phyloP scores from a whole-genome alignment of 345 rosid genomes.

The Hevea brasiliensis region DNA sequence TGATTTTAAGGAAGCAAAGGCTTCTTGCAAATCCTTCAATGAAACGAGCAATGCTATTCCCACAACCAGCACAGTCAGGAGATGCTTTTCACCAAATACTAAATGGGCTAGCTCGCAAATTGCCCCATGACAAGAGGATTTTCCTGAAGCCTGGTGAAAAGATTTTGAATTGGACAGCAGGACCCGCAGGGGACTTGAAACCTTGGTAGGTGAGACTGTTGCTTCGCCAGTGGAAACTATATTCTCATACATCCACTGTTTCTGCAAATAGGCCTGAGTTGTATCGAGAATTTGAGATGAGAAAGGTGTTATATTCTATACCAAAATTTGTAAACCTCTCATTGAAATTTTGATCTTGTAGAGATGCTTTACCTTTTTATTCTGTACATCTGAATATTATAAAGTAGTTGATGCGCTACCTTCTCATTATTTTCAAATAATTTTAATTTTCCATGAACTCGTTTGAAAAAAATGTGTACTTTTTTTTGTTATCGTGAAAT shows the following conservation, averaged over 20 bases:
- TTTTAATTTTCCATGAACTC: too few species aligned
- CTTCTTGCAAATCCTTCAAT: slow-evolving; percentile 92
- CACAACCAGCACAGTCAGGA: slow-evolving; percentile 88
- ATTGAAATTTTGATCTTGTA: too few species aligned
- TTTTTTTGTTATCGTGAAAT: too few species aligned
- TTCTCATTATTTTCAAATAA: too few species aligned
- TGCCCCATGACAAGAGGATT: slow-evolving; percentile 59
- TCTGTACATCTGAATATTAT: not conserved
- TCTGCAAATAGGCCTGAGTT: not conserved
- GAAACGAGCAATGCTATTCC: slow-evolving; percentile 91
- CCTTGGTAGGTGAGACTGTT: slow-evolving; percentile 59
- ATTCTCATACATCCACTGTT: not conserved
- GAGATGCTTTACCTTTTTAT: too few species aligned
- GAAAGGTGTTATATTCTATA: too few species aligned
- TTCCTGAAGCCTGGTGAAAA: slow-evolving; percentile 61
- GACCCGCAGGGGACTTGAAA: slow-evolving; percentile 77
- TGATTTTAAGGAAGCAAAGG: slow-evolving; percentile 82
- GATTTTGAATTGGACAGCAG: slow-evolving; percentile 83
- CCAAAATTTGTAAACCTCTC: too few species aligned
- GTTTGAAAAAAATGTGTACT: too few species aligned
- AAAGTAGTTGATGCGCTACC: not conserved
- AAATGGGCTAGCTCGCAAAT: slow-evolving; percentile 82
- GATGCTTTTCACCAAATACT: slow-evolving; percentile 96
- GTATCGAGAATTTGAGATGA: slow-evolving; percentile 9
- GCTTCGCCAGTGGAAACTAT: not conserved